These are phyloP conservation scores for Davidsoniella neocaledoniae DNA, from an alignment of 2,329 filamentous ascomycete species.

Conservation along the genomic window DNA sequence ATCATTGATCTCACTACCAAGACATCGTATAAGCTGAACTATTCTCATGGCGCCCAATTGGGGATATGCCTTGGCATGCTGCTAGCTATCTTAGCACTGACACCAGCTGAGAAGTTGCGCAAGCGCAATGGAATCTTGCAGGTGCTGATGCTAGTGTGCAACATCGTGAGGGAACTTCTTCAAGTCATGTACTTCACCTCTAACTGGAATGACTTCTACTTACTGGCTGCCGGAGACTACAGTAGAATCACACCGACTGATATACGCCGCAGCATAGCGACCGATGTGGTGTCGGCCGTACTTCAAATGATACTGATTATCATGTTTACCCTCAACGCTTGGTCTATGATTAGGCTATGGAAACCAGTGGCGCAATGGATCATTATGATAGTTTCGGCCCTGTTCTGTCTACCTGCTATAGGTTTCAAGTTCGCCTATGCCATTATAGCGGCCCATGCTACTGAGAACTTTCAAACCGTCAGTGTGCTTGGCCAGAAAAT, in stretches of 20 bases:
- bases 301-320: conserved; percentile 25
- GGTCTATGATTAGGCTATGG: conserved; percentile 36
- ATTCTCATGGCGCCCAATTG: conserved; percentile 55
- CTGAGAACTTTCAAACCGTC: background rate
- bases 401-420: conserved; percentile 16
- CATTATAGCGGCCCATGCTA: background rate
- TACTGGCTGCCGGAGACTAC: conserved; percentile 38
- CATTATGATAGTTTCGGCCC: conserved; percentile 15
- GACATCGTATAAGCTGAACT: conserved; percentile 23
- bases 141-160: conserved; percentile 38
- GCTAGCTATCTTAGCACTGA: conserved; percentile 48
- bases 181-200: conserved; percentile 43
- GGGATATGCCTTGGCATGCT: conserved; percentile 51
- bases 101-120: conserved; percentile 44
- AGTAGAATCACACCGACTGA: conserved; percentile 26
- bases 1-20: conserved; percentile 20
- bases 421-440: conserved; percentile 14
- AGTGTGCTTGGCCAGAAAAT: background rate
- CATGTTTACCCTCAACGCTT: conserved; percentile 35
- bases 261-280: conserved; percentile 22
- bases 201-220: conserved; percentile 44
- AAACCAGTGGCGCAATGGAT: conserved; percentile 20
- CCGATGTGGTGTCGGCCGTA: conserved; percentile 18
- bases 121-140: conserved; percentile 53
- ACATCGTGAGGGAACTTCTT: conserved; percentile 41